Evolutionary conservation across 2,329 filamentous ascomycete genomes (phyloP).

Genomic region (Conoideocrella luteorostrata): DNA sequence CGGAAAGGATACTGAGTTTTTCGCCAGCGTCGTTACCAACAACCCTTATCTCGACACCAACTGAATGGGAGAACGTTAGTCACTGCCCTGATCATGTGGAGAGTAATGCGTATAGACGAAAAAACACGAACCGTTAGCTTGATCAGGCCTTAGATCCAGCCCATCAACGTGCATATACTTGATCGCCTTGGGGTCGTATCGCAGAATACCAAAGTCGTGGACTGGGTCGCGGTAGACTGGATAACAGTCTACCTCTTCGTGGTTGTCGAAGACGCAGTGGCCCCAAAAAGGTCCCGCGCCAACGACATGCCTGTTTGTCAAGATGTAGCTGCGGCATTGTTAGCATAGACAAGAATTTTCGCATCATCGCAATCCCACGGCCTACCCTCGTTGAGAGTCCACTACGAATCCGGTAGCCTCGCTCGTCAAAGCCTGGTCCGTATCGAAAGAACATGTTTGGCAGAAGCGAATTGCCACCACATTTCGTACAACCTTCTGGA

Average conservation of each 20-base stretch:
- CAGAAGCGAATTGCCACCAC: constrained; percentile 99
- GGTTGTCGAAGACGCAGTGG: constrained; percentile 97
- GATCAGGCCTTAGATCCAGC: constrained; percentile 74
- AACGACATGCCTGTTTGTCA: constrained; percentile 90
- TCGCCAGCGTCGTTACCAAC: constrained; percentile 98
- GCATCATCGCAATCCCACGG: constrained; percentile 15
- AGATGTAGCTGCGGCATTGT: constrained; percentile 52
- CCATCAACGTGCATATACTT: constrained; percentile 92
- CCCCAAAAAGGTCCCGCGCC: constrained; percentile 96
- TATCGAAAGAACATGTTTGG: constrained; percentile 96
- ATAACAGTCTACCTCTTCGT: constrained; percentile 92
- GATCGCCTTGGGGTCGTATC: constrained; percentile 92
- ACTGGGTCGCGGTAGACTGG: constrained; percentile 97
- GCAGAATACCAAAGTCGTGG: constrained; percentile 94
- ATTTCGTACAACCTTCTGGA: constrained; percentile 87
- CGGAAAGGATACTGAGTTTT: constrained; percentile 95
- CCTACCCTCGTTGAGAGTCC: constrained; percentile 80
- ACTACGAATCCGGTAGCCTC: constrained; percentile 98
- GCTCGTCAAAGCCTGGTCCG: constrained; percentile 86
- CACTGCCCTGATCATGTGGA: too few relatives aligned
- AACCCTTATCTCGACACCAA: constrained; percentile 90
- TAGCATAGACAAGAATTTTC: neutral
- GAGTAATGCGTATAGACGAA: too few relatives aligned
- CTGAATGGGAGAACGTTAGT: constrained; percentile 30
- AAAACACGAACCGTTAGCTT: constrained; percentile 55